phyloP scores from a whole-genome alignment of 331 rosid species.

The Malus hybrid region DNA sequence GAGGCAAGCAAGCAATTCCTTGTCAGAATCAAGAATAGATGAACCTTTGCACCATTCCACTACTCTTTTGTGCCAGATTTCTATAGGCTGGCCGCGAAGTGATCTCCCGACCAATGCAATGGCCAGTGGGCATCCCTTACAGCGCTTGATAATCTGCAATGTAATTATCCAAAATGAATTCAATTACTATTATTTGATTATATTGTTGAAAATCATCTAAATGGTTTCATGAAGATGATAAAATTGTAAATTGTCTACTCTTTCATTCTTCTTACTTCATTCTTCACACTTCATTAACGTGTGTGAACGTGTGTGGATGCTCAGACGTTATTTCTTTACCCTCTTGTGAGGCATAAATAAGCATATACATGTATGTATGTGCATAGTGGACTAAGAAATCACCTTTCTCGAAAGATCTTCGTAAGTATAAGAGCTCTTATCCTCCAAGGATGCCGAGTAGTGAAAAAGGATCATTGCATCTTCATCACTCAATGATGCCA shows the following conservation, averaged over 20 bases:
- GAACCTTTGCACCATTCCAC: constrained; percentile 24
- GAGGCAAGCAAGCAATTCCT: constrained; percentile 27
- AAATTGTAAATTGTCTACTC: no score
- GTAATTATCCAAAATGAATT: background rate
- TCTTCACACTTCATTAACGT: no score
- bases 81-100: constrained; percentile 10
- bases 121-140: constrained; percentile 14
- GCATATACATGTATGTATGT: no score
- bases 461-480: constrained; percentile 33
- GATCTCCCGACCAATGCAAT: constrained; percentile 38
- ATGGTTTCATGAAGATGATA: no score
- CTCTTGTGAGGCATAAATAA: background rate
- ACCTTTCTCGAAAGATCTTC: constrained; percentile 32
- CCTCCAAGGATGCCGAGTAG: constrained; percentile 25
- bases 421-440: constrained; percentile 14
- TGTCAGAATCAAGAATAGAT: constrained; percentile 14
- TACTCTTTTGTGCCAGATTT: constrained; percentile 24
- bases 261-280: no score
- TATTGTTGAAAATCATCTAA: background rate
- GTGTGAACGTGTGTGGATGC: no score
- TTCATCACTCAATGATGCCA: constrained; percentile 14
- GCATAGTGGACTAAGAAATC: background rate
- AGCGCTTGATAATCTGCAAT: constrained; percentile 40
- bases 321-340: no score
- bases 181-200: background rate